These are phyloP conservation scores for Xerocomus potaroensis DNA, from an alignment of 768 basidiomycete species.

Conservation along the genomic window DNA sequence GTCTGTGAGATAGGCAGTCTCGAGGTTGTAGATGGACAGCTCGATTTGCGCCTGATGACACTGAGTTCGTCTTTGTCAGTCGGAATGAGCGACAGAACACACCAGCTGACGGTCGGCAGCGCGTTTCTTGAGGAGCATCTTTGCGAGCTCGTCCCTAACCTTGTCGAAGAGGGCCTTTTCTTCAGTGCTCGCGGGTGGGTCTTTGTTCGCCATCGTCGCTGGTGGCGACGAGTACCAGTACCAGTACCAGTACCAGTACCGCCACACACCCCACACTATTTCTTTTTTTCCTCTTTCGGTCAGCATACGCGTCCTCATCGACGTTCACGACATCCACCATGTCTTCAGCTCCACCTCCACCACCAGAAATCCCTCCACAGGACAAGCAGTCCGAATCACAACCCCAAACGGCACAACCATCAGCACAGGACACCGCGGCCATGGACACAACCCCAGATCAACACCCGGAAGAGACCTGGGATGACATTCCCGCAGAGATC, in stretches of 20 bases:
- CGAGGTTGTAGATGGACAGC: conserved; percentile 72
- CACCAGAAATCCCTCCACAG: conserved; percentile 33
- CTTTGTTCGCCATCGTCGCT: conserved; percentile 36
- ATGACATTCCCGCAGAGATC: conserved; percentile 90
- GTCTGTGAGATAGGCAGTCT: conserved; percentile 72
- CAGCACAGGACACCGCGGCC: conserved; percentile 33
- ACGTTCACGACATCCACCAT: conserved; percentile 23
- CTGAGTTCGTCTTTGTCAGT: neutral
- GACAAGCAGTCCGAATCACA: conserved; percentile 51
- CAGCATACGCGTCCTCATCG: conserved; percentile 25
- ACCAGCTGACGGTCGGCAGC: conserved; percentile 76
- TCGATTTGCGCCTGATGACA: conserved; percentile 65
- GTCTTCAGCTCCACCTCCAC: conserved; percentile 61
- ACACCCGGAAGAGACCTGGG: conserved; percentile 76
- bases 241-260: too few species aligned
- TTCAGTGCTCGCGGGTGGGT: conserved; percentile 47
- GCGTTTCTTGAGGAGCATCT: conserved; percentile 72
- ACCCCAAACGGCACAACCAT: conserved; percentile 24
- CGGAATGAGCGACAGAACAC: conserved; percentile 16
- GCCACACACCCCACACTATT: too few species aligned
- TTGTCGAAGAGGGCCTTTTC: conserved; percentile 69
- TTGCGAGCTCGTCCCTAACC: conserved; percentile 69
- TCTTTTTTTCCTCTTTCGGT: conserved; percentile 30
- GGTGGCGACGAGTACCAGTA: too few species aligned
- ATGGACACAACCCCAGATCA: conserved; percentile 79